Conservation (phyloP, 495 filamentous ascomycete genomes). For the Pyrenopolyporus hunteri region DNA sequence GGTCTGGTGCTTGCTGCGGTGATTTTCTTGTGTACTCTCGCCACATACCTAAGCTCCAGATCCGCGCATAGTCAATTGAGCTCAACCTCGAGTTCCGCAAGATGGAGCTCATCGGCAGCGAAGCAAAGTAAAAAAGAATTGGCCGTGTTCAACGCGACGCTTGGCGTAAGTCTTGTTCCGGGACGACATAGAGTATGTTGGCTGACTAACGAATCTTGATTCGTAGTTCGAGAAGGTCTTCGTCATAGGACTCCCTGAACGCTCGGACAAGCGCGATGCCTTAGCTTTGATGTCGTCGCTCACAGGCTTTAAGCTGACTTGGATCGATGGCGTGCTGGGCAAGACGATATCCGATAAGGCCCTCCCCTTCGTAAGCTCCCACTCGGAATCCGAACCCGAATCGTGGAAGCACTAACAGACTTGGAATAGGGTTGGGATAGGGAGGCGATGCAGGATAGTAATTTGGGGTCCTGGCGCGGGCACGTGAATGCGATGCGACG, state of each 20-base stretch:
- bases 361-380: conserved; percentile 22
- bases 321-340: conserved; percentile 44
- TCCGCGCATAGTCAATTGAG: conserved; percentile 10
- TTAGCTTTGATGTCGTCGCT: conserved; percentile 42
- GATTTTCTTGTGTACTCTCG: conserved; percentile 7
- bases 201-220: neutral
- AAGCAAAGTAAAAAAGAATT: conserved; percentile 18
- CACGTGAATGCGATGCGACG: conserved; percentile 38
- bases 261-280: conserved; percentile 48
- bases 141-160: conserved; percentile 27
- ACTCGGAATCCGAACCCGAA: neutral
- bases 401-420: neutral
- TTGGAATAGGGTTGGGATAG: conserved; percentile 21
- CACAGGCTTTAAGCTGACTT: conserved; percentile 45
- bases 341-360: conserved; percentile 42
- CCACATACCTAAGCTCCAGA: conserved; percentile 15
- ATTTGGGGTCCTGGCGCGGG: conserved; percentile 35
- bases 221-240: conserved; percentile 42
- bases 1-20: conserved; percentile 11
- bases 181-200: neutral
- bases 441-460: conserved; percentile 24
- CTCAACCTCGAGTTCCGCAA: conserved; percentile 6
- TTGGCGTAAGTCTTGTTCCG: conserved; percentile 18
- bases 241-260: conserved; percentile 41
- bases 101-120: conserved; percentile 1